A percentile compares a stretch with the other conserved stretches of the same genome.
Conservation (phyloP, 768 basidiomycete genomes). For the Calvatia gigantea region DNA sequence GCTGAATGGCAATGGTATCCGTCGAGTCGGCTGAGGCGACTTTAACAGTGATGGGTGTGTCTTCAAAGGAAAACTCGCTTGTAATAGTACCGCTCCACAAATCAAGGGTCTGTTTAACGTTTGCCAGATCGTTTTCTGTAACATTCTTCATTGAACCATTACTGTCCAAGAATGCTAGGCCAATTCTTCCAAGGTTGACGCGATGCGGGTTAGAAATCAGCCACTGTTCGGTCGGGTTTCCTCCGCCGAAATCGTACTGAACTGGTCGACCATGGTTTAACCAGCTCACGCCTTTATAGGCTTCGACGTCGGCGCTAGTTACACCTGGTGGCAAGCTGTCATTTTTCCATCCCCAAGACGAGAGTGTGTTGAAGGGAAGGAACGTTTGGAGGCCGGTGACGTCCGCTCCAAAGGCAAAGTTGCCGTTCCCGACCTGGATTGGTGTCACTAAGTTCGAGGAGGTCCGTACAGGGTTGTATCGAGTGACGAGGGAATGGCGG, state of each 20-base stretch:
- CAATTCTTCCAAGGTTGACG: constrained; percentile 50
- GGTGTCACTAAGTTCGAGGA: constrained; percentile 44
- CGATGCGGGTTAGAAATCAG: constrained; percentile 56
- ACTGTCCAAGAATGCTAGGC: constrained; percentile 38
- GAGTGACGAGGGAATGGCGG: constrained; percentile 41
- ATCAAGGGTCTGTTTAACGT: constrained; percentile 41
- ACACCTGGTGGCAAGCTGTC: constrained; percentile 44
- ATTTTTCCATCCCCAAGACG: constrained; percentile 63
- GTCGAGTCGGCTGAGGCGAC: constrained; percentile 36
- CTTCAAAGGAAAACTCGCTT: constrained; percentile 39
- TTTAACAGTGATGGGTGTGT: constrained; percentile 31
- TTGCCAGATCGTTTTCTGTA: constrained; percentile 33
- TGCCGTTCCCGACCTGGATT: constrained; percentile 60
- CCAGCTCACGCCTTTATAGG: constrained; percentile 48
- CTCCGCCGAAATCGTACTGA: constrained; percentile 47
- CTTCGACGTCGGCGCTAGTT: constrained; percentile 39
- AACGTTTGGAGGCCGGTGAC: constrained; percentile 58
- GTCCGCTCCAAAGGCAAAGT: constrained; percentile 59
- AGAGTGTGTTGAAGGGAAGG: constrained; percentile 51
- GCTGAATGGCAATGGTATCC: constrained; percentile 36
- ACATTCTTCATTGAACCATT: constrained; percentile 25
- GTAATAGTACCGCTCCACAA: constrained; percentile 53
- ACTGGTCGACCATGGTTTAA: constrained; percentile 47
- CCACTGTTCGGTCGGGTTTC: constrained; percentile 46
- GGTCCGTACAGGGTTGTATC: constrained; percentile 48